Base-by-base conservation (phyloP, 2,329 filamentous ascomycete species). In the Beauveria caledonica region DNA sequence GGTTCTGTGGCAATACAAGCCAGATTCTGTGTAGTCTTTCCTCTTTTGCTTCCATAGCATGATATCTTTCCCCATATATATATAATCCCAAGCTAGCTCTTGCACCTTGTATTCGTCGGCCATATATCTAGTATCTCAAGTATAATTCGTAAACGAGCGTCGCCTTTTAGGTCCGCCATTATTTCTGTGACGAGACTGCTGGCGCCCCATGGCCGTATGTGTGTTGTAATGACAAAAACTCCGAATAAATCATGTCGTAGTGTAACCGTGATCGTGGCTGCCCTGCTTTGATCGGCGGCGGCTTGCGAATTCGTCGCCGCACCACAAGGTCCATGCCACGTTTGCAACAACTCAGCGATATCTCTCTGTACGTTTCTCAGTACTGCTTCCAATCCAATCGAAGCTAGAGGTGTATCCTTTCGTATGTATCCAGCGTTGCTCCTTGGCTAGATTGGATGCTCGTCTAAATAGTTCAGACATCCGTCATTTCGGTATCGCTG, bases 401-500 rank as follows among this genome's bases (percentile, higher is more conserved):
- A 48, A 46, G 49, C 49, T 39, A 33, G 39, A 59, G 57, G 17
- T 25, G 27, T 39, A 42, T 49, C 19, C 25, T 42, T 54, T 48
- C 36, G 13, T 44, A 56, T 55, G 44, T 60, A 60, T 60, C 44
- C 45, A 60, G 52, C 52, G 50, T 29, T 56, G 44, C 42, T 17
- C 45, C 29, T 60, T 19, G 42, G 51, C 58, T 55, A 55, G 33
- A 65, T 66, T 42, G 53, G 58, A 51, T 60, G 27, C 45, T 23
- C 23, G 19, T 23, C 49, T 11, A 19, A 17, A 21, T 36, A 15
- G 5, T 63, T 73, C 74, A 85, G 58, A 81, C 80, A 65, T 83
- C 83, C 17, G 76, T 83, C 83, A 86, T 86, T 68, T 84, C 82
- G 5, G 80, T 82, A 64, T 85, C 82, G 49, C 67, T 69, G 55